Base-by-base conservation (phyloP, 148 eudicot species). In the Cornus suecica region DNA sequence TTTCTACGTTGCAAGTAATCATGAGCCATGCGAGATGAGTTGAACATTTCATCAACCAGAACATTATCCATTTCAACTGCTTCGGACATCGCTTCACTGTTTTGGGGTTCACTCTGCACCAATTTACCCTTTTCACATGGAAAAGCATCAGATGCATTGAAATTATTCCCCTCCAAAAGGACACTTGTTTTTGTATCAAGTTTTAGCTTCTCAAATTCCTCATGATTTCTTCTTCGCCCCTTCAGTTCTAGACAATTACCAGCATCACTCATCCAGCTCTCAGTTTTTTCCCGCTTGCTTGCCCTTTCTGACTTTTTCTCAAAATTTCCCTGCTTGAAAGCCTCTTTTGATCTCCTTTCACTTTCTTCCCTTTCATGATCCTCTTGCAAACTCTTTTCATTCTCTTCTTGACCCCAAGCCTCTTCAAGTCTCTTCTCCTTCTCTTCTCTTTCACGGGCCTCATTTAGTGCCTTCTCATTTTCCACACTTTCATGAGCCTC, bases 271-370 rank as follows among this genome's bases (percentile, higher is more conserved):
- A 68, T 16, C 48, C 25, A 65, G 66, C 60, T 73, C 14, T 60
- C 71, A 79, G 75, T 29, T 74, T 72, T 74, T 32, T 84, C 79
- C 74, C 69, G 34, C 66, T 23, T 29, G 51, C 68, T 23, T 66
- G 20, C 51, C 41, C 72, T 78, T 74, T 71, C 77, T 32, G 66
- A 51, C 76, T 69, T 42, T 73, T 67, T 72, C 69, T 76, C 72
- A 71, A 72, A 73, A 60, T 79, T 81, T 74, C 70, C 72, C 26
- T 48, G 52, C 52, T 63, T 58, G 48, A 65, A 70, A 80, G 78
- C 72, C 45, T 82, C 90, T 70, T 72, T 28, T 74, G 70, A 66
- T 54, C 72, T 77, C 54, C 78, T 67, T 70, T 71, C 83, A 69
- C 58, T 75, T 72, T 70, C 82, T 41, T 77, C 84, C 54, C 76